Base-by-base conservation (phyloP, 2,329 filamentous ascomycete genomes). In the Arachnomyces sp. region DNA sequence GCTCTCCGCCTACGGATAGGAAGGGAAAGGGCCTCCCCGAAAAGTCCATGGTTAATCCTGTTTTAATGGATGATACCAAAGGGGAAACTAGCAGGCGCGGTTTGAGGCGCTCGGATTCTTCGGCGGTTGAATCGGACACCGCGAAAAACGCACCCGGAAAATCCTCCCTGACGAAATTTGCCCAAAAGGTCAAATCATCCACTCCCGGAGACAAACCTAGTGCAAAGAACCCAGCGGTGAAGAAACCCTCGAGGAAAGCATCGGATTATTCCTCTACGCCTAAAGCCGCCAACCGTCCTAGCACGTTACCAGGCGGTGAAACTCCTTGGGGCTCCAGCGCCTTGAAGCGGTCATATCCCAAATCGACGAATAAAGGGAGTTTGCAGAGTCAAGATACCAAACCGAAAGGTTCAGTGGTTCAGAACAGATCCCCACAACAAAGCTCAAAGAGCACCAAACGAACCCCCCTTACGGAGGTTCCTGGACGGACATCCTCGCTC, bases 151-250 rank as follows among this genome's bases (percentile, higher is more conserved):
- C 47, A 7, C 48, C 51, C 16, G 48, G 45, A 9, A 62, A 56
- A 40, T 43, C 50, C 8, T 51, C 61, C 4, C 43, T 63, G 12
- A 44, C 55, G 2, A 63, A 51, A 31, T 47, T 63, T 28, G 53
- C 62, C 4, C 60, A 63, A 28, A 63, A 56, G 36, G 54, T 61
- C 16, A 62, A 54, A 31, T 45, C 54, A 16, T 42, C 44, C 17
- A 40, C 39, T 9, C 33, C 38, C 3, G 60, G 61, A 31, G 60
- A 54, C 28, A 51, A 44, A 11, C 52, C 54, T 2, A 15, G 35
- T 25, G 42, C 38, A 17, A 61, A 54, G 35, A 45, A 47, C 6
- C 39, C 39, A 9, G 31, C 35, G 3, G 29, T 31, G 8, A 52
- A 48, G 29, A 53, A 42, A 34, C 40, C 47, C 13, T 43, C 47